phyloP scores from a whole-genome alignment of 2,329 filamentous ascomycete species.

The Microsporum audouinii region DNA sequence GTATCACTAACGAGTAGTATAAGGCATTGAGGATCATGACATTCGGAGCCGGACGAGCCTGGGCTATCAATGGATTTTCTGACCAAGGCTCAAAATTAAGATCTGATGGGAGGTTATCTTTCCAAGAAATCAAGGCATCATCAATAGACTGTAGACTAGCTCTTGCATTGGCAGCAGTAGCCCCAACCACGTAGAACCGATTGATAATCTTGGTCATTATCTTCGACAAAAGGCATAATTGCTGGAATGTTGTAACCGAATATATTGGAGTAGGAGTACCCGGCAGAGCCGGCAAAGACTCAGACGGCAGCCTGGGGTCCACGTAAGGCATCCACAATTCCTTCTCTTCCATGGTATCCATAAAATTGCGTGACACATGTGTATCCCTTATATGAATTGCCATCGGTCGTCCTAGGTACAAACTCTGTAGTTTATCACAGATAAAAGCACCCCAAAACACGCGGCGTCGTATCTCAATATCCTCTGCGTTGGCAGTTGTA shows the following conservation, averaged over 20 bases:
- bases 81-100: slow-evolving; percentile 22
- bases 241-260: slow-evolving; percentile 29
- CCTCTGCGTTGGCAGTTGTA: slow-evolving; percentile 19
- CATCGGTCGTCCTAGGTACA: slow-evolving; percentile 45
- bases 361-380: slow-evolving; percentile 22
- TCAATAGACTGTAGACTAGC: slow-evolving; percentile 21
- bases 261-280: slow-evolving; percentile 15
- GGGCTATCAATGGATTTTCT: slow-evolving; percentile 12
- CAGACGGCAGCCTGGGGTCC: slow-evolving; percentile 11
- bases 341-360: slow-evolving; percentile 23
- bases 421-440: slow-evolving; percentile 43
- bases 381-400: slow-evolving; percentile 23
- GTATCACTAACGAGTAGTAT: slow-evolving; percentile 36
- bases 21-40: slow-evolving; percentile 25
- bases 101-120: slow-evolving; percentile 19
- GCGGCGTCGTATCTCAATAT: slow-evolving; percentile 22
- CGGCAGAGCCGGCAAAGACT: slow-evolving; percentile 5
- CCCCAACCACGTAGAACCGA: slow-evolving; percentile 24
- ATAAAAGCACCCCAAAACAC: slow-evolving; percentile 29
- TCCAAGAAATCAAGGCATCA: slow-evolving; percentile 20
- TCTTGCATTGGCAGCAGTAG: slow-evolving; percentile 19
- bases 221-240: slow-evolving; percentile 26
- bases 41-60: slow-evolving; percentile 18
- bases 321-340: slow-evolving; percentile 20
- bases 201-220: slow-evolving; percentile 32